Base-by-base conservation (phyloP, 75 land plant genomes). In the Cryptomeria japonica region DNA sequence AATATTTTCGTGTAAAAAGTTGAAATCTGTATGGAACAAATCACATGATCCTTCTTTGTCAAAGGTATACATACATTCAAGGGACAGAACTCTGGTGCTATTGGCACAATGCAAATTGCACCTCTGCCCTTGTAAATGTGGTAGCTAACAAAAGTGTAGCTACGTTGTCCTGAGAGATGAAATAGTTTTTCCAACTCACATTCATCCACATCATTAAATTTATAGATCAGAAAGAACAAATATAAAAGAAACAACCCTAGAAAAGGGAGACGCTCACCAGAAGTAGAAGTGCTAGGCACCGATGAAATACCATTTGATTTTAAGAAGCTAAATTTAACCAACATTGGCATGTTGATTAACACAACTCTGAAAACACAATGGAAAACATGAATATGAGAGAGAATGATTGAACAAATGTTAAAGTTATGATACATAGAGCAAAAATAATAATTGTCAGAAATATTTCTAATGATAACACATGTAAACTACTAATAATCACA, bases 81-180 rank as follows among this genome's bases (percentile, higher is more conserved):
- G 76, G 93, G 73, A 18, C 86, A 83, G 49, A 95, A 96, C 56
- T 90, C 94, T 0, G 97, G 96, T 15, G 92, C 84, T 82, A 53
- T 93, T 2, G 95, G 97, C 78, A 88, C 90, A 42, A 96, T 89
- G 15, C 90, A 84, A 3, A 96, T 88, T 73, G 94, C 97, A 11
- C 93, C 93, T 86, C 95, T 93, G 64, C 97, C 97, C 85, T 96
- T 96, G 86, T 93, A 96, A 56, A 96, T 88, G 4, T 93, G 83
- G 77, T 96, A 86, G 3, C 92, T 90, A 42, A 90, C 94, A 89
- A 78, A 96, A 86, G 92, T 83, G 83, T 68, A 91, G 14, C 92
- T 34, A 16, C 89, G 70, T 39, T 79, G 86, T 82, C 86, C 92
- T 92, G 91, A 46, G 38, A 38, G 55, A 47, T 42, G 25, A 47